Evolutionary conservation across 768 basidiomycete genomes (phyloP).

Genomic region (Royoungia palumana): DNA sequence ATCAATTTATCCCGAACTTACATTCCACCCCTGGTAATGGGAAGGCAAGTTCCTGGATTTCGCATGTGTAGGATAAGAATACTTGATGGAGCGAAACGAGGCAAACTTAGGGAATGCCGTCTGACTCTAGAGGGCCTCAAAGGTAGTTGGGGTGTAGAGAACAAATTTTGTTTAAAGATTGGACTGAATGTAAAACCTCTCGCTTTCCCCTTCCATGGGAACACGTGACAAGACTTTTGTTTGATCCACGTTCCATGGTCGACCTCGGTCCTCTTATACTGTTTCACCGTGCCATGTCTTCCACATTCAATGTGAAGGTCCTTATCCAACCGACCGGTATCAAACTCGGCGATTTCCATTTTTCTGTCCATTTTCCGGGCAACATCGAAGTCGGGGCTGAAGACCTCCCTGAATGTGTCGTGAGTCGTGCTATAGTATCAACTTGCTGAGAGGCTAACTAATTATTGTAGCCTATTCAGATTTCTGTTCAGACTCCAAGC

Average conservation of each 20-base stretch:
- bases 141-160: constrained; percentile 99
- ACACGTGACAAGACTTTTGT: no score
- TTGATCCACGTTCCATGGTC: no score
- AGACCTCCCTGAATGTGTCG: neutral
- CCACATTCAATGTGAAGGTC: no score
- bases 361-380: neutral
- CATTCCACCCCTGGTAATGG: constrained; percentile 97
- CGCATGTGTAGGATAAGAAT: constrained; percentile 98
- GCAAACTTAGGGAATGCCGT: constrained; percentile 97
- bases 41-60: constrained; percentile 97
- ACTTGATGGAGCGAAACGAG: constrained; percentile 99
- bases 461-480: neutral
- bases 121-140: constrained; percentile 97
- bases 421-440: neutral
- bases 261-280: no score
- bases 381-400: neutral
- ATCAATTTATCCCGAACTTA: constrained; percentile 93
- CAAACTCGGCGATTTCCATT: no score
- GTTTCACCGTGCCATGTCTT: no score
- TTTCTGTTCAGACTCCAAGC: neutral
- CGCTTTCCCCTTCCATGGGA: no score
- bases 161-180: no score
- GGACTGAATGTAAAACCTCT: no score
- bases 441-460: neutral
- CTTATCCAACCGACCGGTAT: no score